Percentiles rank a stretch among this genome's conserved stretches.
These are phyloP conservation scores for Delonix regia DNA, from an alignment of 306 rosid genomes.

Conservation along the genomic window DNA sequence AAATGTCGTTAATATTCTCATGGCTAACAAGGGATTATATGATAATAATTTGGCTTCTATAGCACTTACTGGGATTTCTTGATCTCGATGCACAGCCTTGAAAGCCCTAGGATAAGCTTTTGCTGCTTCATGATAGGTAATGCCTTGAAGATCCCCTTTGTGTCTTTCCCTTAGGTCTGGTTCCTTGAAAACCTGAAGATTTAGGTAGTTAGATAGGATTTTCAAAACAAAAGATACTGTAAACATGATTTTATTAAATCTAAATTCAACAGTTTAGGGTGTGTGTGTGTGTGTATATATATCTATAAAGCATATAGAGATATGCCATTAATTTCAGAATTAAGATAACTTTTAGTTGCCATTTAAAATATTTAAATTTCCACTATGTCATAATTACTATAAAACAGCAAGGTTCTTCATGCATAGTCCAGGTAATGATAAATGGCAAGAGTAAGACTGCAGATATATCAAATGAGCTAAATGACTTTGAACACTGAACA, in stretches of 20 bases:
- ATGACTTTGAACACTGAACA: conserved; percentile 31
- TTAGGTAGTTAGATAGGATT: conserved; percentile 6
- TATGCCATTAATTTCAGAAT: no score
- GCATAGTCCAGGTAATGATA: conserved; percentile 26
- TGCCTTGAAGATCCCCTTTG: conserved; percentile 89
- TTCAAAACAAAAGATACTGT: background rate
- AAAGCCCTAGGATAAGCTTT: conserved; percentile 53
- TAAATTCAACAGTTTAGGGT: conserved; percentile 8
- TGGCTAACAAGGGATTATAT: conserved; percentile 1
- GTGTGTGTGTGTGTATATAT: no score
- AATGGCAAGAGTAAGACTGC: conserved; percentile 12
- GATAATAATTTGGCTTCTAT: conserved; percentile 3
- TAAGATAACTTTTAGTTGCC: no score
- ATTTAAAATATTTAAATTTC: no score
- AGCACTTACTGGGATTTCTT: conserved; percentile 81
- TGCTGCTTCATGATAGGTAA: conserved; percentile 50
- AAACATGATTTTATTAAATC: background rate
- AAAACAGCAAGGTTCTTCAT: no score
- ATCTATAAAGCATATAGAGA: no score
- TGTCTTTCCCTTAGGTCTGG: conserved; percentile 78
- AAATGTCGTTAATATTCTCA: background rate
- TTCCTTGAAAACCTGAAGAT: conserved; percentile 72
- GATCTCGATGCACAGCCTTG: conserved; percentile 56
- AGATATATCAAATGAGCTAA: conserved; percentile 23
- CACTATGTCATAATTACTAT: no score